Evolutionary conservation across 352 stramenopile species (phyloP).

Genomic region (Phytophthora pinifolia): DNA sequence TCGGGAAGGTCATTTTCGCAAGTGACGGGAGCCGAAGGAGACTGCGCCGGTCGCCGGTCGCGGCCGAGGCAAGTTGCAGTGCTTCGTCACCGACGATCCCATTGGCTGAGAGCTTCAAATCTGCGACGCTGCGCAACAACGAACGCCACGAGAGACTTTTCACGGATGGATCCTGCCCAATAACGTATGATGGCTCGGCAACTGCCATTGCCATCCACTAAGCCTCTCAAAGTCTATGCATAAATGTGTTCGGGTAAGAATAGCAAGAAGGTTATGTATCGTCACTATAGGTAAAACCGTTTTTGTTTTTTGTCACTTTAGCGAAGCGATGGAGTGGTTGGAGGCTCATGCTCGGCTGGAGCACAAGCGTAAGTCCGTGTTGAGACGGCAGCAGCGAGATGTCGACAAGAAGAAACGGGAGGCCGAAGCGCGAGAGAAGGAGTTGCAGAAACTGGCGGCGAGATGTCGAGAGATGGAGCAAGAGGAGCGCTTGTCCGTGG

Average conservation of each 20-base stretch:
- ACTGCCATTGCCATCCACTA: not conserved
- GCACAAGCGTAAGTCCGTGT: slow-evolving; percentile 41
- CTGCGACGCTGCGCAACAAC: slow-evolving; percentile 37
- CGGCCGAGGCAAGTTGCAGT: slow-evolving; percentile 10
- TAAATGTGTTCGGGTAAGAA: too few relatives aligned
- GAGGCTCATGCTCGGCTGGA: slow-evolving; percentile 51
- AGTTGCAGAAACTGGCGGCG: slow-evolving; percentile 26
- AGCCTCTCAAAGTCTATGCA: not conserved
- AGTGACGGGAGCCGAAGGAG: slow-evolving; percentile 21
- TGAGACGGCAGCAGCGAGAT: slow-evolving; percentile 54
- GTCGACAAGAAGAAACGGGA: slow-evolving; percentile 29
- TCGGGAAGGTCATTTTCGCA: slow-evolving; percentile 61
- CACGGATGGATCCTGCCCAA: slow-evolving; percentile 17
- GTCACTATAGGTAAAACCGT: too few relatives aligned
- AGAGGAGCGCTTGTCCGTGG: slow-evolving; percentile 53
- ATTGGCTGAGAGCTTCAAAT: slow-evolving; percentile 26
- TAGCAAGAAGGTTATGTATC: not conserved
- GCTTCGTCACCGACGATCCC: slow-evolving; percentile 3
- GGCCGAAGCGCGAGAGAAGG: slow-evolving; percentile 31
- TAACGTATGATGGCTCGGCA: not conserved
- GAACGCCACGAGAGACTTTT: slow-evolving; percentile 20
- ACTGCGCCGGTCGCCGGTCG: slow-evolving; percentile 1
- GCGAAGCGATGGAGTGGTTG: slow-evolving; percentile 42
- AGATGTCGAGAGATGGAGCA: slow-evolving; percentile 53
- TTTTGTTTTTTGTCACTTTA: too few relatives aligned